Percentiles rank a stretch among this genome's conserved stretches.
phyloP scores from a whole-genome alignment of 768 basidiomycete genomes.

The Agrocybe chaxingu region DNA sequence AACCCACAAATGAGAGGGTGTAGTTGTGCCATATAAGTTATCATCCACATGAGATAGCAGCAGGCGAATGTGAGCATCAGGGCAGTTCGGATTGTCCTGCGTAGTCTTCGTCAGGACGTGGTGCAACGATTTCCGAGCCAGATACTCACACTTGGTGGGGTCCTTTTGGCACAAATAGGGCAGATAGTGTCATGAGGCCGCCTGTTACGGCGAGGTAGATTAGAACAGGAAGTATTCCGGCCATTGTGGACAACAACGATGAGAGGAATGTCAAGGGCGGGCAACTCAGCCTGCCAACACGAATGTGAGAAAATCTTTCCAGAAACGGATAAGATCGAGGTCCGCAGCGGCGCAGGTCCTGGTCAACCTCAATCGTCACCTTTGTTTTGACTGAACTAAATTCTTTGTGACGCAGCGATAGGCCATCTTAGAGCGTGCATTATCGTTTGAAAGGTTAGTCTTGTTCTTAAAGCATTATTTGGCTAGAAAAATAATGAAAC shows the following conservation, averaged over 20 bases:
- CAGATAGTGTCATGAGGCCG: slow-evolving; percentile 61
- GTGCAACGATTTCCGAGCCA: not conserved
- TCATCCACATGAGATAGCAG: slow-evolving; percentile 96
- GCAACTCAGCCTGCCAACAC: not conserved
- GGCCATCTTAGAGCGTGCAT: too few species aligned
- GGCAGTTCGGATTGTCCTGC: slow-evolving; percentile 79
- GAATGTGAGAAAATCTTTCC: too few species aligned
- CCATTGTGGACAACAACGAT: slow-evolving; percentile 41
- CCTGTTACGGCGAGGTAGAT: slow-evolving; percentile 62
- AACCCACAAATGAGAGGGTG: slow-evolving; percentile 83
- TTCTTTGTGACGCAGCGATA: too few species aligned
- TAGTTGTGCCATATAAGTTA: slow-evolving; percentile 94
- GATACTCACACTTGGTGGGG: slow-evolving; percentile 80
- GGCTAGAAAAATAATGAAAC: too few species aligned
- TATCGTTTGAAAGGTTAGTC: too few species aligned
- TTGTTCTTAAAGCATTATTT: too few species aligned
- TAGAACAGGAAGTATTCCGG: slow-evolving; percentile 66
- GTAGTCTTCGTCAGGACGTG: not conserved
- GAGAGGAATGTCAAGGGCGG: slow-evolving; percentile 2
- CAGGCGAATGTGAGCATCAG: slow-evolving; percentile 74
- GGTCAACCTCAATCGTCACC: too few species aligned
- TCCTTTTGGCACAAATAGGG: slow-evolving; percentile 79
- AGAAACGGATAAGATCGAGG: too few species aligned
- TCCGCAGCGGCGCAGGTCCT: too few species aligned
- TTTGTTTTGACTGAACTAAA: too few species aligned